These are phyloP conservation scores for Sporobolomyces phaffii DNA, from an alignment of 768 basidiomycete genomes.

Conservation along the genomic window DNA sequence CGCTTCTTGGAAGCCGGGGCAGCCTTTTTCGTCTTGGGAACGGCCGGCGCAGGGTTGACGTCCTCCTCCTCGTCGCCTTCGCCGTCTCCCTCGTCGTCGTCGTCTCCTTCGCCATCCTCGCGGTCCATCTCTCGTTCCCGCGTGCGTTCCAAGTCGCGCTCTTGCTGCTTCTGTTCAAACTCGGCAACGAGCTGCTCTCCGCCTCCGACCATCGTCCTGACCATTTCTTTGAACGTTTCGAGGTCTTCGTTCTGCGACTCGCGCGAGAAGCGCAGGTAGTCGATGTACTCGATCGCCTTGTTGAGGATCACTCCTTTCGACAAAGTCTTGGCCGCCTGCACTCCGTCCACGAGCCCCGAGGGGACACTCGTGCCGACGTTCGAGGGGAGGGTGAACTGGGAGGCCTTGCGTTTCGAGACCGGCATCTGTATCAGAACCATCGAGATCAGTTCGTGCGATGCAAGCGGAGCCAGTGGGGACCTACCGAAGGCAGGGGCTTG, in stretches of 20 bases:
- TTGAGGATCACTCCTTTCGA: slow-evolving; percentile 84
- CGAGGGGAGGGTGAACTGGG: slow-evolving; percentile 41
- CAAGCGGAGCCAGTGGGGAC: neutral
- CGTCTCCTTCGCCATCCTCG: slow-evolving; percentile 57
- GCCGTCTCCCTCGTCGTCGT: slow-evolving; percentile 45
- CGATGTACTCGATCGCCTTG: slow-evolving; percentile 84
- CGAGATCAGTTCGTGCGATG: neutral
- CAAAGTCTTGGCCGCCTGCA: slow-evolving; percentile 82
- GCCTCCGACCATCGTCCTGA: slow-evolving; percentile 69
- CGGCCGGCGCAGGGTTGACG: slow-evolving; percentile 52
- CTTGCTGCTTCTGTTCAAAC: slow-evolving; percentile 65
- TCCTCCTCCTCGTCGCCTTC: slow-evolving; percentile 42
- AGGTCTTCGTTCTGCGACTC: slow-evolving; percentile 54
- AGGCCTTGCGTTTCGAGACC: slow-evolving; percentile 33
- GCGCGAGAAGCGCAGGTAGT: slow-evolving; percentile 48
- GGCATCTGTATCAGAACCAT: slow-evolving; percentile 21
- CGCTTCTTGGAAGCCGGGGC: slow-evolving; percentile 6
- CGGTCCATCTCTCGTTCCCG: slow-evolving; percentile 72
- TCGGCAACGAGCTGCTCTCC: slow-evolving; percentile 63
- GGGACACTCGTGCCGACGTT: slow-evolving; percentile 31
- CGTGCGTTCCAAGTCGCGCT: slow-evolving; percentile 48
- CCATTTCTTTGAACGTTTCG: slow-evolving; percentile 66
- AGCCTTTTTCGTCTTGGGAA: slow-evolving; percentile 8
- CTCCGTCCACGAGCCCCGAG: slow-evolving; percentile 76
- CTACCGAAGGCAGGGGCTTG: slow-evolving; percentile 36